Evolutionary conservation across 2,329 filamentous ascomycete species (phyloP).

Genomic region (Rutstroemia sydowiana): DNA sequence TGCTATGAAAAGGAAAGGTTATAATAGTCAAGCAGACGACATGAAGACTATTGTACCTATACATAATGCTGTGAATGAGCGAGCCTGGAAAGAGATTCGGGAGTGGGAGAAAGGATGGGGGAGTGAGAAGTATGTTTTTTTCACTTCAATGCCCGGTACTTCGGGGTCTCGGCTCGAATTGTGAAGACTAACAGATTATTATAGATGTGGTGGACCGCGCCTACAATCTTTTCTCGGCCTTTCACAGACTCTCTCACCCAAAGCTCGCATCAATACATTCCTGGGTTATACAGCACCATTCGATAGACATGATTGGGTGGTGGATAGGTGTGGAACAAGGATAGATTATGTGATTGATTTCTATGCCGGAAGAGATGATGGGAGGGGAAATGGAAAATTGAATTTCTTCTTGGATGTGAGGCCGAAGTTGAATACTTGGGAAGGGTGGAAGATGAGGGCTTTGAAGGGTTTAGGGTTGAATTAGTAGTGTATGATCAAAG

Average conservation of each 20-base stretch:
- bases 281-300: conserved; percentile 90
- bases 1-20: conserved; percentile 85
- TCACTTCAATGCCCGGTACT: neutral
- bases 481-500: neutral
- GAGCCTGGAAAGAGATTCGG: conserved; percentile 88
- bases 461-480: conserved; percentile 29
- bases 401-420: conserved; percentile 63
- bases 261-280: conserved; percentile 72
- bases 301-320: conserved; percentile 94
- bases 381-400: conserved; percentile 35
- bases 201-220: conserved; percentile 66
- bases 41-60: conserved; percentile 93
- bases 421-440: conserved; percentile 61
- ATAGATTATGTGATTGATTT: conserved; percentile 98
- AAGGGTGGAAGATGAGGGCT: conserved; percentile 60
- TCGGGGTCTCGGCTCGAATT: no score
- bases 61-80: conserved; percentile 97
- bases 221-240: conserved; percentile 78
- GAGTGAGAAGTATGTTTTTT: conserved; percentile 45
- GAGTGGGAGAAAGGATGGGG: conserved; percentile 72
- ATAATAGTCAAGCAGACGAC: conserved; percentile 62
- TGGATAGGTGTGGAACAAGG: conserved; percentile 78
- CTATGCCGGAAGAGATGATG: conserved; percentile 61
- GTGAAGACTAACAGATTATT: neutral
- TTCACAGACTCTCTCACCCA: conserved; percentile 64